phyloP scores from a whole-genome alignment of 441 rosid genomes.

The Flueggea neowawraea region DNA sequence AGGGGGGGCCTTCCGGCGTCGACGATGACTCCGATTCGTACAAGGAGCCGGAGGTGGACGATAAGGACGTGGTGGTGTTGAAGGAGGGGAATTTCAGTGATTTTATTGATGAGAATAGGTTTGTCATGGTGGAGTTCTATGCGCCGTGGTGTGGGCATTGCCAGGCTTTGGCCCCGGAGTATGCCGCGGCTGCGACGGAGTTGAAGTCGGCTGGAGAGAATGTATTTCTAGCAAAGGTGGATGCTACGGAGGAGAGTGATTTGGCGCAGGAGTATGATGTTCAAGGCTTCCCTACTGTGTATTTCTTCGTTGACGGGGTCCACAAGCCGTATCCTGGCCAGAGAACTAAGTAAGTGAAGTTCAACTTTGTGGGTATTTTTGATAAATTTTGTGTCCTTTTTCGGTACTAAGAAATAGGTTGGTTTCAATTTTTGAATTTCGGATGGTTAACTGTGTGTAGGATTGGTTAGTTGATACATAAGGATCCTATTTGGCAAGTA shows the following conservation, averaged over 20 bases:
- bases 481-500: no score
- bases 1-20: slow-evolving; percentile 30
- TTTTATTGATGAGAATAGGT: slow-evolving; percentile 51
- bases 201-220: slow-evolving; percentile 48
- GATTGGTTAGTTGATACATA: no score
- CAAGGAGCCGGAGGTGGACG: slow-evolving; percentile 74
- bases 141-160: slow-evolving; percentile 99
- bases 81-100: slow-evolving; percentile 76
- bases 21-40: slow-evolving; percentile 48
- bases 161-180: slow-evolving; percentile 94
- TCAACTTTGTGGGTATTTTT: neutral
- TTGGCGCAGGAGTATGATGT: slow-evolving; percentile 72
- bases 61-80: slow-evolving; percentile 85
- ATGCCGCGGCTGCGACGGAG: slow-evolving; percentile 97
- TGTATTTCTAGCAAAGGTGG: slow-evolving; percentile 85
- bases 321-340: slow-evolving; percentile 77
- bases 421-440: neutral
- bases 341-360: slow-evolving; percentile 72
- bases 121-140: slow-evolving; percentile 95
- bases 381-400: neutral
- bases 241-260: slow-evolving; percentile 92
- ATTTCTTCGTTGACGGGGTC: slow-evolving; percentile 81
- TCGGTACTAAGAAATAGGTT: neutral
- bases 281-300: slow-evolving; percentile 86
- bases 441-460: no score